phyloP scores from a whole-genome alignment of 495 filamentous ascomycete species.

The Trichoderma gamsii region DNA sequence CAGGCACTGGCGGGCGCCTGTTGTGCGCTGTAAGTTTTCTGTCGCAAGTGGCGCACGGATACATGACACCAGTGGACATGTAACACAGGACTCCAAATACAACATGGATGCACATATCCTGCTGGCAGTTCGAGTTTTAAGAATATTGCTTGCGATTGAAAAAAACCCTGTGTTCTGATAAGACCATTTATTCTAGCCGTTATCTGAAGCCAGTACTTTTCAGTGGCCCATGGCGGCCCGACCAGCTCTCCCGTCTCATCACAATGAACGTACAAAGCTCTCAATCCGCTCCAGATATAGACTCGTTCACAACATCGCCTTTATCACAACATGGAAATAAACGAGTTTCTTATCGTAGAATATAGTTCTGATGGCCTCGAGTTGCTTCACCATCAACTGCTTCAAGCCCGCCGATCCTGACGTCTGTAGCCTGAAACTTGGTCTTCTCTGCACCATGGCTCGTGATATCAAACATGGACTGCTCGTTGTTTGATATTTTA shows the following conservation, averaged over 20 bases:
- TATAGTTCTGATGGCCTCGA: slow-evolving; percentile 28
- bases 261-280: too few species aligned
- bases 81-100: background rate
- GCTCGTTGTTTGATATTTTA: slow-evolving; percentile 38
- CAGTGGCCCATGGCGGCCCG: too few species aligned
- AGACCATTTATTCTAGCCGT: too few species aligned
- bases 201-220: too few species aligned
- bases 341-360: slow-evolving; percentile 47
- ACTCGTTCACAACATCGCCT: slow-evolving; percentile 47
- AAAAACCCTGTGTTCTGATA: too few species aligned
- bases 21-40: too few species aligned
- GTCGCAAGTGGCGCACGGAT: too few species aligned
- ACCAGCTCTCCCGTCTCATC: too few species aligned
- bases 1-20: too few species aligned
- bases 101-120: background rate
- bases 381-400: slow-evolving; percentile 20
- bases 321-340: slow-evolving; percentile 44
- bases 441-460: slow-evolving; percentile 47
- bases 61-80: background rate
- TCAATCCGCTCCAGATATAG: slow-evolving; percentile 35
- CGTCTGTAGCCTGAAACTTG: slow-evolving; percentile 40
- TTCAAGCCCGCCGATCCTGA: slow-evolving; percentile 39
- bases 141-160: too few species aligned
- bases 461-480: slow-evolving; percentile 47
- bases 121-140: background rate